Percentiles rank a stretch among this genome's conserved stretches.
These are phyloP conservation scores for Saccharomyces hybrid DNA, from an alignment of 1,139 yeast genomes.

Conservation along the genomic window DNA sequence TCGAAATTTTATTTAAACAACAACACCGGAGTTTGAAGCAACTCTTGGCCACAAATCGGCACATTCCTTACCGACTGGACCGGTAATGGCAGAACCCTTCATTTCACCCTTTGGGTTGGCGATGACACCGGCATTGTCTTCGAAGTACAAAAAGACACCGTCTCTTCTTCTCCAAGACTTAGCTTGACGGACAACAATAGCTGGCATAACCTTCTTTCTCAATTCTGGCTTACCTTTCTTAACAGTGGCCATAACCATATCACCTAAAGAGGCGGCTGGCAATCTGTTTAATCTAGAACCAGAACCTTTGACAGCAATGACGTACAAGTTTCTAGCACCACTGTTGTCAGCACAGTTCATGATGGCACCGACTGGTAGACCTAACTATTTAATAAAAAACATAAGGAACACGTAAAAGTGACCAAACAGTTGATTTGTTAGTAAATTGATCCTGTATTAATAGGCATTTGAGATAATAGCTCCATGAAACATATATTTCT, in stretches of 20 bases:
- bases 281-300: constrained; percentile 99
- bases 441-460: constrained; percentile 8
- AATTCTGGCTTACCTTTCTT: constrained; percentile 99
- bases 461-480: not conserved
- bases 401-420: constrained; percentile 1
- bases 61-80: constrained; percentile 99
- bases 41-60: constrained; percentile 99
- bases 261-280: constrained; percentile 99
- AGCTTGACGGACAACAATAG: constrained; percentile 98
- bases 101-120: constrained; percentile 99
- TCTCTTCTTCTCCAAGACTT: constrained; percentile 99
- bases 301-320: constrained; percentile 96
- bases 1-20: constrained; percentile 53
- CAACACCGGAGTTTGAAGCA: constrained; percentile 99
- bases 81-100: constrained; percentile 99
- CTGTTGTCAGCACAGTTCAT: constrained; percentile 99
- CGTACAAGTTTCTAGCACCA: constrained; percentile 99
- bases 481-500: not conserved
- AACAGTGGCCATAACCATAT: constrained; percentile 99
- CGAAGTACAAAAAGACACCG: constrained; percentile 99
- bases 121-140: constrained; percentile 99
- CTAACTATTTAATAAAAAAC: constrained; percentile 49
- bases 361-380: constrained; percentile 99
- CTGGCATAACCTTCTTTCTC: constrained; percentile 99
- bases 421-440: constrained; percentile 13